Evolutionary conservation across 345 rosid species (phyloP).

Genomic region (Kandelia obovata): DNA sequence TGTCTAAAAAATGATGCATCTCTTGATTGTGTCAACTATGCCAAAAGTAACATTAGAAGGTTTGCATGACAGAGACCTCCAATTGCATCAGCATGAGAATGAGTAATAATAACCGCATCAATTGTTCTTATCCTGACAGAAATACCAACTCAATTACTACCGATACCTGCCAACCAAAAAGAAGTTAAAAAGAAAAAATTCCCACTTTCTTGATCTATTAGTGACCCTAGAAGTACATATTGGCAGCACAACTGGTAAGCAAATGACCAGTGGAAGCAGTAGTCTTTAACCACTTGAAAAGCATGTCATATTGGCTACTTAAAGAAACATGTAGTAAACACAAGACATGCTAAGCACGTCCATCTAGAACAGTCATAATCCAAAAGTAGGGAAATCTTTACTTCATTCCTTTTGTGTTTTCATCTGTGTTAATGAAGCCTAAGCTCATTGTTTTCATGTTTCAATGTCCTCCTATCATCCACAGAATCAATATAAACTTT

Average conservation of each 20-base stretch:
- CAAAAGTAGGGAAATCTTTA: no score
- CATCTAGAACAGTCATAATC: no score
- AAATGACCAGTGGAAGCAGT: background rate
- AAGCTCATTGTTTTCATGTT: background rate
- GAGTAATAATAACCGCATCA: constrained; percentile 96
- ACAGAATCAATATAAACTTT: background rate
- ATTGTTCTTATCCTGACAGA: constrained; percentile 93
- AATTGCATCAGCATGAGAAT: constrained; percentile 97
- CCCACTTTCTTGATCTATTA: background rate
- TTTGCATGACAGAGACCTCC: constrained; percentile 82
- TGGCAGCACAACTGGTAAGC: background rate
- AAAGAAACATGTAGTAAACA: no score
- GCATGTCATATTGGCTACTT: no score
- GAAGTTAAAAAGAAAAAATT: no score
- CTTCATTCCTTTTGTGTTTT: no score
- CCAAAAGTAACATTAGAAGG: constrained; percentile 30
- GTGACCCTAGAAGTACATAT: background rate
- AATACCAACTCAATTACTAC: background rate
- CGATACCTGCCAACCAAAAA: background rate
- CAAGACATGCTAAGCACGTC: no score
- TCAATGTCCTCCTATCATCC: background rate
- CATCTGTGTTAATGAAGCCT: no score
- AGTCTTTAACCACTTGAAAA: background rate
- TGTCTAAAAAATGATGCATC: constrained; percentile 6
- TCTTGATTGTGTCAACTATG: constrained; percentile 12